phyloP scores from a whole-genome alignment of 192 early-diverging fungal species.

The Podila minutissima region DNA sequence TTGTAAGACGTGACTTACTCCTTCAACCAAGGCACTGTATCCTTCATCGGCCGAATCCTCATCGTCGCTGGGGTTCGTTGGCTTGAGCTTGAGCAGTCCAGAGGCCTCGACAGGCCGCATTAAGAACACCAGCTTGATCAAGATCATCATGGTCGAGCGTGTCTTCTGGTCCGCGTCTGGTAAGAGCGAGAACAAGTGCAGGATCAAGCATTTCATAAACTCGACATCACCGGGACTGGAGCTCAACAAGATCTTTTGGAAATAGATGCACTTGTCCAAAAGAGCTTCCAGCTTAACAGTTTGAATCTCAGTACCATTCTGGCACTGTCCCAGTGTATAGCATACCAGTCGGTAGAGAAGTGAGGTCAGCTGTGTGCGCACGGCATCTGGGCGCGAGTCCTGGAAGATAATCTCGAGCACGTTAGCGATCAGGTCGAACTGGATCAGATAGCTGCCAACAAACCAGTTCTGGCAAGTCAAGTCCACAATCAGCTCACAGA shows the following conservation, averaged over 20 bases:
- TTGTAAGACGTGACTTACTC: constrained; percentile 5
- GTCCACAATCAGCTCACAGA: constrained; percentile 46
- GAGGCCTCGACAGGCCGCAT: constrained; percentile 46
- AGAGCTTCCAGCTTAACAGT: constrained; percentile 49
- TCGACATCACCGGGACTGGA: constrained; percentile 66
- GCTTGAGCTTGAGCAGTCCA: constrained; percentile 38
- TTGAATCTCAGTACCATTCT: constrained; percentile 51
- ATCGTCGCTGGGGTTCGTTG: constrained; percentile 42
- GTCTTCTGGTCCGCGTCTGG: constrained; percentile 52
- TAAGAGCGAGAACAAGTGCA: constrained; percentile 69
- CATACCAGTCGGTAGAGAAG: constrained; percentile 65
- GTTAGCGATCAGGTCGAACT: constrained; percentile 57
- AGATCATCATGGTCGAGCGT: constrained; percentile 55
- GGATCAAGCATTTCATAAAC: constrained; percentile 68
- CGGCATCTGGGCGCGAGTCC: constrained; percentile 51
- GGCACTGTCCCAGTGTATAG: constrained; percentile 56
- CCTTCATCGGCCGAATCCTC: constrained; percentile 48
- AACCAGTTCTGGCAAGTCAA: constrained; percentile 47
- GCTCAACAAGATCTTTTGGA: constrained; percentile 72
- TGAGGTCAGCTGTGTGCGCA: constrained; percentile 28
- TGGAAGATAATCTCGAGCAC: constrained; percentile 57
- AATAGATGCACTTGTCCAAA: constrained; percentile 65
- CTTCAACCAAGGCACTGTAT: constrained; percentile 47
- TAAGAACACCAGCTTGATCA: constrained; percentile 52
- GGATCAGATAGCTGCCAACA: constrained; percentile 42